These are phyloP conservation scores for Tulasnella sp. DNA, from an alignment of 768 basidiomycete genomes.

Conservation along the genomic window DNA sequence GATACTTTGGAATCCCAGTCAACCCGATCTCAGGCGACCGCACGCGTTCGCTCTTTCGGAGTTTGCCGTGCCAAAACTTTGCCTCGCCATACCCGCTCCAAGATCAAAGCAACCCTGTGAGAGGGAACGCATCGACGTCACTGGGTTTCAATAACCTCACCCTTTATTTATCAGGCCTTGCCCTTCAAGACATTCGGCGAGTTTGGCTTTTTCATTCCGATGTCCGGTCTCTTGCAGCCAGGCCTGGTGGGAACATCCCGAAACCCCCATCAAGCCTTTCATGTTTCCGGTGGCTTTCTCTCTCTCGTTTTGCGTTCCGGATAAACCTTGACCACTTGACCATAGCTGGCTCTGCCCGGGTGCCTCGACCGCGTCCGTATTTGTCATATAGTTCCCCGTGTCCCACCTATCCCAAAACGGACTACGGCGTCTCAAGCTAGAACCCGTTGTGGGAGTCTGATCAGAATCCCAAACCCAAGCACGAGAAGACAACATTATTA, in stretches of 20 bases:
- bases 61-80: neutral
- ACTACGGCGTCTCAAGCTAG: conserved; percentile 17
- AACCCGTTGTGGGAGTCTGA: conserved; percentile 13
- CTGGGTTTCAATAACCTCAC: neutral
- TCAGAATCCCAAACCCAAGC: neutral
- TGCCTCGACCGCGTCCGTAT: neutral
- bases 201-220: too few species aligned
- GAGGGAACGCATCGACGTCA: neutral
- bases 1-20: neutral
- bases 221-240: neutral
- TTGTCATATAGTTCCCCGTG: neutral
- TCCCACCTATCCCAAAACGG: neutral
- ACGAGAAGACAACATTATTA: neutral
- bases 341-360: neutral
- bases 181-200: too few species aligned
- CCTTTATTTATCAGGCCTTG: too few species aligned
- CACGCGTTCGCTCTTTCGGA: neutral
- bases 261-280: neutral
- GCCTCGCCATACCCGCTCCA: neutral
- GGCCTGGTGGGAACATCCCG: neutral
- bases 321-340: neutral
- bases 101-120: neutral
- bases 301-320: neutral
- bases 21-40: neutral
- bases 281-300: conserved; percentile 8